These are phyloP conservation scores for Aphanomyces euteiches DNA, from an alignment of 352 stramenopile genomes.

Conservation along the genomic window DNA sequence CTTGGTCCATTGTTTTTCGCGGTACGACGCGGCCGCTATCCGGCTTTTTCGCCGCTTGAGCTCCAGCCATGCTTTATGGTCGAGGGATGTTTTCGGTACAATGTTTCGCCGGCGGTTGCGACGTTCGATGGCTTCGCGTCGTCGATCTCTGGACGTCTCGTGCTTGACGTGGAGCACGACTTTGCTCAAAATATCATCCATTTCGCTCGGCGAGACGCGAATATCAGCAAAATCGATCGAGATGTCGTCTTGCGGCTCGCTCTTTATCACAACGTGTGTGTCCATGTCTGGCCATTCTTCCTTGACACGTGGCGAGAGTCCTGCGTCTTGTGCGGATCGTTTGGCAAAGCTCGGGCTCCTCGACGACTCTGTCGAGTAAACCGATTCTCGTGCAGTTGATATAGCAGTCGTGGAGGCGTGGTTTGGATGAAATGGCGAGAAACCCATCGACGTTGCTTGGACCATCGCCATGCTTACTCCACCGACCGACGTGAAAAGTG, in stretches of 20 bases:
- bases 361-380: no score
- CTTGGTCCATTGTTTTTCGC: not conserved
- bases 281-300: no score
- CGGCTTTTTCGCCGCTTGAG: not conserved
- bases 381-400: no score
- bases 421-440: no score
- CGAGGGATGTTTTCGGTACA: not conserved
- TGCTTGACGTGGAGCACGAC: not conserved
- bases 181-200: slow-evolving; percentile 8
- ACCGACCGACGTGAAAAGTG: no score
- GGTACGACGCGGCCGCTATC: not conserved
- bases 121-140: not conserved
- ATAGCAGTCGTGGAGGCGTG: no score
- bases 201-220: not conserved
- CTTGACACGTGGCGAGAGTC: no score
- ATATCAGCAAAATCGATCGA: not conserved
- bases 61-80: not conserved
- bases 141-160: not conserved
- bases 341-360: no score
- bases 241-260: not conserved
- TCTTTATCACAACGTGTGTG: no score
- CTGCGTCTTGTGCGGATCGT: no score
- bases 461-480: no score
- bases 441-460: no score
- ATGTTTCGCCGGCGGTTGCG: not conserved